Evolutionary conservation across 495 filamentous ascomycete species (phyloP).

Genomic region (Jackrogersella multiformis): DNA sequence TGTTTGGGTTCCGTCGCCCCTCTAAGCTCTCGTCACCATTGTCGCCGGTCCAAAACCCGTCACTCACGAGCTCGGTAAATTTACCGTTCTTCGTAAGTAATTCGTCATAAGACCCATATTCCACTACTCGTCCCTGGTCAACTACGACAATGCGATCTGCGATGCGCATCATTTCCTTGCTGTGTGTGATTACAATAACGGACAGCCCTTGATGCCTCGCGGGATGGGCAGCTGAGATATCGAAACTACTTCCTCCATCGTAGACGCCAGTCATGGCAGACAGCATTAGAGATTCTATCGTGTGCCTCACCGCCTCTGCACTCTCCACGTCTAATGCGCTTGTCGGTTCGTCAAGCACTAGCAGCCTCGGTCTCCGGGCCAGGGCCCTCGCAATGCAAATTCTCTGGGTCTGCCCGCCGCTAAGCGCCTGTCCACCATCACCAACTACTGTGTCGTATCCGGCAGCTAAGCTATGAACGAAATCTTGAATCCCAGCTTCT

Average conservation of each 20-base stretch:
- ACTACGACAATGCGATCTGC: conserved; percentile 76
- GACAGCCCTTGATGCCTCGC: conserved; percentile 50
- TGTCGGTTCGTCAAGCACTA: conserved; percentile 91
- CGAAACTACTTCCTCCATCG: conserved; percentile 8
- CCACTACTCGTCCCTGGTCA: conserved; percentile 71
- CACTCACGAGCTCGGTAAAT: conserved; percentile 51
- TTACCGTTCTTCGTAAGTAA: conserved; percentile 52
- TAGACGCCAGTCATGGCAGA: neutral
- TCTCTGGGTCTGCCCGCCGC: conserved; percentile 86
- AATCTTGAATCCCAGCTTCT: conserved; percentile 80
- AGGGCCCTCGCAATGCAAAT: conserved; percentile 85
- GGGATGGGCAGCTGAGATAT: neutral
- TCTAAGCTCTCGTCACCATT: neutral
- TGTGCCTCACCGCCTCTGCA: conserved; percentile 71
- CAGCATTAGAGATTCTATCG: conserved; percentile 64
- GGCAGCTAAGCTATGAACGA: conserved; percentile 73
- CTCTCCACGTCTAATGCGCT: conserved; percentile 77
- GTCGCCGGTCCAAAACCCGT: conserved; percentile 44
- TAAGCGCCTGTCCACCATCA: conserved; percentile 77
- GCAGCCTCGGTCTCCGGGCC: conserved; percentile 69
- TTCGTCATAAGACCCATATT: conserved; percentile 68
- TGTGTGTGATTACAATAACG: conserved; percentile 81
- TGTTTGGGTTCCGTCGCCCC: neutral
- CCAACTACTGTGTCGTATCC: conserved; percentile 82
- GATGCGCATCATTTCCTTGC: conserved; percentile 81